Evolutionary conservation across 768 basidiomycete genomes (phyloP).

Genomic region (Erythrobasidium yunnanense): DNA sequence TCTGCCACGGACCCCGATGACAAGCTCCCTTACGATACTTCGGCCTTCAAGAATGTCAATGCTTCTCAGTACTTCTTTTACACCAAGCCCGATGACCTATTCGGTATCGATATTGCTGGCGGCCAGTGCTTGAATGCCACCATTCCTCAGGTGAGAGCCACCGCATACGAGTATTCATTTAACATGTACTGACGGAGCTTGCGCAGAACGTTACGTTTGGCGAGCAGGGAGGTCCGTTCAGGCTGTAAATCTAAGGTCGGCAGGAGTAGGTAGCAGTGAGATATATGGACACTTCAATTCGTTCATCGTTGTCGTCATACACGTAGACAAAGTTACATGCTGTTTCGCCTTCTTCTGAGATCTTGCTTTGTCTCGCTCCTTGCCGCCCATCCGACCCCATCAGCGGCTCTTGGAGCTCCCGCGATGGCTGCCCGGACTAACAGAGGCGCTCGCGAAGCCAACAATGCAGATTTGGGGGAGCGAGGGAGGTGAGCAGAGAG

Average conservation of each 20-base stretch:
- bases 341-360: too few relatives aligned
- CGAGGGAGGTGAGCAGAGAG: not conserved
- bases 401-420: too few relatives aligned
- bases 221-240: constrained; percentile 20
- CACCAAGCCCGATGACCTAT: constrained; percentile 1
- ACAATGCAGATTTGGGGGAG: not conserved
- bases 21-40: constrained; percentile 26
- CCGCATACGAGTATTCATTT: not conserved
- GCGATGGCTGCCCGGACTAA: not conserved
- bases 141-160: not conserved
- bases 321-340: too few relatives aligned
- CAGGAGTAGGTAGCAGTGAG: too few relatives aligned
- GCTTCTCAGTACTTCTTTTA: constrained; percentile 26
- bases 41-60: constrained; percentile 17
- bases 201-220: constrained; percentile 17
- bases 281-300: too few relatives aligned
- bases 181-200: not conserved
- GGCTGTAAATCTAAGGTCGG: constrained; percentile 8
- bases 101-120: constrained; percentile 20
- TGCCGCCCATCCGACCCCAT: too few relatives aligned
- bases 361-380: too few relatives aligned
- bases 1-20: constrained; percentile 22
- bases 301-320: too few relatives aligned
- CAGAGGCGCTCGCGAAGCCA: not conserved
- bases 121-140: constrained; percentile 24